Percentiles rank a stretch among this genome's conserved stretches.
These are phyloP conservation scores for Lepidopterella palustris DNA, from an alignment of 495 filamentous ascomycete species.

Conservation along the genomic window DNA sequence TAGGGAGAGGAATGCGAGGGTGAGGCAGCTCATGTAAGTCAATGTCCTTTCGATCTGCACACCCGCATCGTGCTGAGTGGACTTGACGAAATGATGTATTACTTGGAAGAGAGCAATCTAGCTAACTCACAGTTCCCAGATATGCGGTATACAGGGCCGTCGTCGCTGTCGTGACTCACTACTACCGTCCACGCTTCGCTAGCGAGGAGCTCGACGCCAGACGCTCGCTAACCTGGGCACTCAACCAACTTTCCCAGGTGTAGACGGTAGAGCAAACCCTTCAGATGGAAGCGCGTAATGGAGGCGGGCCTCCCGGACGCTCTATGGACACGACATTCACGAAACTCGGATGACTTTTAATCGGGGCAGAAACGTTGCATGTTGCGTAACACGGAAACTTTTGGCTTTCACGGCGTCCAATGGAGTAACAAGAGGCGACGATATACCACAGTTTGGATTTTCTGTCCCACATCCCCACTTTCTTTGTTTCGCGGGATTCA, in stretches of 20 bases:
- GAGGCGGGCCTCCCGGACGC: no score
- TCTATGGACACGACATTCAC: no score
- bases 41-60: slow-evolving; percentile 52
- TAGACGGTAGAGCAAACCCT: background rate
- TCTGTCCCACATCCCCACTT: no score
- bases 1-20: slow-evolving; percentile 19
- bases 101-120: background rate
- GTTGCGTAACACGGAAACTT: no score
- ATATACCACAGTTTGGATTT: background rate
- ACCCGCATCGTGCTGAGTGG: no score
- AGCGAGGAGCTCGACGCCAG: slow-evolving; percentile 34
- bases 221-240: slow-evolving; percentile 31
- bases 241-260: slow-evolving; percentile 30
- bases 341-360: no score
- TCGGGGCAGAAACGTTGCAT: no score
- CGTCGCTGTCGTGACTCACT: slow-evolving; percentile 31
- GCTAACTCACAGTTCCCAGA: slow-evolving; percentile 52
- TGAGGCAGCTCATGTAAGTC: slow-evolving; percentile 46
- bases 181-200: slow-evolving; percentile 31
- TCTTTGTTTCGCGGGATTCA: no score
- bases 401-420: background rate
- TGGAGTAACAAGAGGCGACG: background rate
- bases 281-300: no score
- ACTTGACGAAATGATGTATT: background rate
- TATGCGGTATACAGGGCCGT: slow-evolving; percentile 35